A percentile compares a stretch with the other conserved stretches of the same genome.
These are phyloP conservation scores for Cochlearia excelsa DNA, from an alignment of 345 rosid species.

Conservation along the genomic window DNA sequence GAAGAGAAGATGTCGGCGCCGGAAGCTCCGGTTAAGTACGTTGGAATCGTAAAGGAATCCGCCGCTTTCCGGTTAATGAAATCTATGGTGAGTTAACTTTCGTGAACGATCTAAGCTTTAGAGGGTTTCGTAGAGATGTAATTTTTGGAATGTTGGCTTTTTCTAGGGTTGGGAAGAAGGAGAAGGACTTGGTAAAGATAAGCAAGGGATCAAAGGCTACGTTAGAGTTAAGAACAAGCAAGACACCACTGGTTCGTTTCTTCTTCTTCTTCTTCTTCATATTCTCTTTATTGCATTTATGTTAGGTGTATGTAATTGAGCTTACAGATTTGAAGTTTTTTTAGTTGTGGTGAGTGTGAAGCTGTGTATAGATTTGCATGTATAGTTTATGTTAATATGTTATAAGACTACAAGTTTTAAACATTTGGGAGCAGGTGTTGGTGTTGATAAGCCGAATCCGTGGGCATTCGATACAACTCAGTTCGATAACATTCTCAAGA, in stretches of 20 bases:
- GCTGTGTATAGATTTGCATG: neutral
- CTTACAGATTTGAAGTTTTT: neutral
- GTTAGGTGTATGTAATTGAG: neutral
- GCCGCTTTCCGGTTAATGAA: slow-evolving; percentile 97
- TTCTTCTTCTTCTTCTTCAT: slow-evolving; percentile 9
- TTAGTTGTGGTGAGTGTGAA: neutral
- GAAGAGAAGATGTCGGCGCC: slow-evolving; percentile 70
- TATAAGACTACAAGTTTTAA: neutral
- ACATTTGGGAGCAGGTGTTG: slow-evolving; percentile 58
- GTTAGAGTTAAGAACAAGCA: slow-evolving; percentile 87
- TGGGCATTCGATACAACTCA: slow-evolving; percentile 98
- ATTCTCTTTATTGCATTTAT: neutral
- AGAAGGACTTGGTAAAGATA: slow-evolving; percentile 96
- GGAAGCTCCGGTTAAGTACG: slow-evolving; percentile 86
- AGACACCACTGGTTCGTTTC: slow-evolving; percentile 62
- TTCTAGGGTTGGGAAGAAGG: slow-evolving; percentile 98
- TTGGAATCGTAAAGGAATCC: slow-evolving; percentile 71
- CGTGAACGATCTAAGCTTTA: neutral
- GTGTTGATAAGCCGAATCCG: slow-evolving; percentile 77
- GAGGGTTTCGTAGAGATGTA: neutral
- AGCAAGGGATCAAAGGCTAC: slow-evolving; percentile 92
- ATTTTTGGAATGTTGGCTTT: slow-evolving; percentile 13
- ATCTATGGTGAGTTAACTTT: slow-evolving; percentile 58
- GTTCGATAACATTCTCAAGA: slow-evolving; percentile 86
- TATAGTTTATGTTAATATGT: neutral